Percentiles rank a stretch among this genome's conserved stretches.
Conservation (phyloP, 2,329 filamentous ascomycete genomes). For the Penicillium sp. region DNA sequence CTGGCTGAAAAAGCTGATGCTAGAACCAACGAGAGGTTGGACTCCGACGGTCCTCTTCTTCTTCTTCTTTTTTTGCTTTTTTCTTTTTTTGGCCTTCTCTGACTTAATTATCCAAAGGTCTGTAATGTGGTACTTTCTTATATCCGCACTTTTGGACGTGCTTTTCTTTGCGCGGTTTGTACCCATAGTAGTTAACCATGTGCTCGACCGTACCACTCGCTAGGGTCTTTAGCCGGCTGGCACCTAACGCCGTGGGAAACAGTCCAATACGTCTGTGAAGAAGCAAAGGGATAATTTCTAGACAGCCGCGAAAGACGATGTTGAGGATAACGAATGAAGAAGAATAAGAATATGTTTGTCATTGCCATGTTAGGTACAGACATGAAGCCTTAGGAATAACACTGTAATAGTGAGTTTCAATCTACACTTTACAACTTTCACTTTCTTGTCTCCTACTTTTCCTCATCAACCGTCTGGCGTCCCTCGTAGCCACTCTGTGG, state of each 20-base stretch:
- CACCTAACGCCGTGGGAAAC: slow-evolving; percentile 7
- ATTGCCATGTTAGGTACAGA: neutral
- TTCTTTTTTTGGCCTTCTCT: no score
- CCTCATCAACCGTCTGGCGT: slow-evolving; percentile 4
- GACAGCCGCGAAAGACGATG: neutral
- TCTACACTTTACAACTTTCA: neutral
- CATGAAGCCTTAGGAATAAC: neutral
- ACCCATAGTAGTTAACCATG: no score
- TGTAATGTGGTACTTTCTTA: no score
- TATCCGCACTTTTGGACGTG: no score
- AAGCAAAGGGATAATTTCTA: neutral
- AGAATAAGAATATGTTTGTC: neutral
- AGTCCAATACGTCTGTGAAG: slow-evolving; percentile 6
- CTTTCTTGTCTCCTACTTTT: neutral
- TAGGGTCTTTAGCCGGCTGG: no score
- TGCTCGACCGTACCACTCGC: neutral
- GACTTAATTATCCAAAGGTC: no score
- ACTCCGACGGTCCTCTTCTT: no score
- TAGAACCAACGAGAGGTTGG: no score
- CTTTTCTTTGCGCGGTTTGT: no score
- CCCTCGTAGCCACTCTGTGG: slow-evolving; percentile 21
- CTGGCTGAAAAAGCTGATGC: no score
- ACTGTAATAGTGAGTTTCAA: neutral
- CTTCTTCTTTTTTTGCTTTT: no score
- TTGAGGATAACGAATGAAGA: neutral